Evolutionary conservation across 108 stramenopile species (phyloP).

Genomic region (Epithemia pelagica): DNA sequence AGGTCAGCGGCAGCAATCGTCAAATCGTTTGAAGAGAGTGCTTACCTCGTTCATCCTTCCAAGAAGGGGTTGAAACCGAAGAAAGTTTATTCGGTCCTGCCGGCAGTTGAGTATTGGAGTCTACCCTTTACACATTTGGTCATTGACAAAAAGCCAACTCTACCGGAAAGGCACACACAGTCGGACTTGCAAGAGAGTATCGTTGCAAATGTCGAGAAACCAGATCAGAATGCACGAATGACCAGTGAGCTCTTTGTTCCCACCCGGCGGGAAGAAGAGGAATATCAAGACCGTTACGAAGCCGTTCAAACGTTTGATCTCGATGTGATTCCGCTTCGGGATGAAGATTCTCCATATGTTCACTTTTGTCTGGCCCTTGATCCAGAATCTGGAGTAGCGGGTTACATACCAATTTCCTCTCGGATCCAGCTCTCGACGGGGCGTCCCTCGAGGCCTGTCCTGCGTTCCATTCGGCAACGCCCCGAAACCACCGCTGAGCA

Average conservation of each 20-base stretch:
- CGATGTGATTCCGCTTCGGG: slow-evolving; percentile 72
- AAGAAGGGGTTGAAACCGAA: slow-evolving; percentile 56
- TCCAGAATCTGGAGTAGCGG: slow-evolving; percentile 20
- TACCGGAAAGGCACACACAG: neutral
- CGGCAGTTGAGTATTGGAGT: slow-evolving; percentile 71
- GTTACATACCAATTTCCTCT: slow-evolving; percentile 61
- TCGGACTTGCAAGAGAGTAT: slow-evolving; percentile 37
- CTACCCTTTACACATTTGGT: slow-evolving; percentile 73
- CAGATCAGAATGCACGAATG: slow-evolving; percentile 61
- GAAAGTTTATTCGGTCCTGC: slow-evolving; percentile 58
- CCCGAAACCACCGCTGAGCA: slow-evolving; percentile 42
- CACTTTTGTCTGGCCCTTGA: slow-evolving; percentile 66
- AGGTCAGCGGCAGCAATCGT: slow-evolving; percentile 29
- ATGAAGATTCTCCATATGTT: slow-evolving; percentile 59
- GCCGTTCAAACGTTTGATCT: slow-evolving; percentile 71
- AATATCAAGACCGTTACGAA: slow-evolving; percentile 22
- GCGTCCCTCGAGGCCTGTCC: slow-evolving; percentile 33
- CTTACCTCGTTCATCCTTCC: slow-evolving; percentile 37
- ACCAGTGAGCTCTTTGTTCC: slow-evolving; percentile 67
- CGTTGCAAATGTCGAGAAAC: slow-evolving; percentile 68
- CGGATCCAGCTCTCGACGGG: slow-evolving; percentile 76
- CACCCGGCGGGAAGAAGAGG: slow-evolving; percentile 14
- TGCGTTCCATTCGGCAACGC: slow-evolving; percentile 27
- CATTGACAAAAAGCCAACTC: slow-evolving; percentile 67
- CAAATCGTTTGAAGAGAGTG: slow-evolving; percentile 28